phyloP scores from a whole-genome alignment of 1,284 basidiomycete genomes.

The Gomphus bonarii region DNA sequence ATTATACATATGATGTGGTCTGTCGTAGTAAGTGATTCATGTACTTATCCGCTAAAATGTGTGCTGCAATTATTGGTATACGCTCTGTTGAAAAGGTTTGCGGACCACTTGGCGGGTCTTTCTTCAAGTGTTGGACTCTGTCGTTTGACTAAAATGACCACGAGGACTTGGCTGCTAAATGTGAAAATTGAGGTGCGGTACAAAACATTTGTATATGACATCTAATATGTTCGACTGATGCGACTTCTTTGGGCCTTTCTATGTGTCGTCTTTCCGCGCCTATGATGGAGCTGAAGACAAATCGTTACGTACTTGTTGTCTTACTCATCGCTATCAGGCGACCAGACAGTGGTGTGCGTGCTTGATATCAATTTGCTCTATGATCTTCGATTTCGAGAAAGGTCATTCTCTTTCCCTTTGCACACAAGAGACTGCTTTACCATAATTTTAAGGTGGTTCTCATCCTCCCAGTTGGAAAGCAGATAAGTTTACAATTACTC shows the following conservation, averaged over 20 bases:
- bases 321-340: neutral
- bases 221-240: neutral
- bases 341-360: neutral
- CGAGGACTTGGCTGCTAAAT: neutral
- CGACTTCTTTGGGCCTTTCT: neutral
- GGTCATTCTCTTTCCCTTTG: neutral
- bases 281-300: neutral
- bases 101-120: neutral
- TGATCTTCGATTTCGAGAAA: neutral
- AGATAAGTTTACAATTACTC: too few relatives aligned
- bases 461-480: neutral
- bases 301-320: neutral
- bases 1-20: too few relatives aligned
- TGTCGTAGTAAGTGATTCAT: too few relatives aligned
- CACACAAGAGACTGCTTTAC: neutral
- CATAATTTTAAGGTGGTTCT: neutral
- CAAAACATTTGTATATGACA: neutral
- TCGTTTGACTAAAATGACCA: neutral
- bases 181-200: neutral
- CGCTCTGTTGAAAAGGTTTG: neutral
- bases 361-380: too few relatives aligned
- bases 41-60: neutral
- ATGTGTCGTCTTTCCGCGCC: neutral
- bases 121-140: neutral
- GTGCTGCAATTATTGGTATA: neutral